A percentile compares a stretch with the other conserved stretches of the same genome.
Conservation (phyloP, 257 asterid species). For the Nicotiana noctiflora region DNA sequence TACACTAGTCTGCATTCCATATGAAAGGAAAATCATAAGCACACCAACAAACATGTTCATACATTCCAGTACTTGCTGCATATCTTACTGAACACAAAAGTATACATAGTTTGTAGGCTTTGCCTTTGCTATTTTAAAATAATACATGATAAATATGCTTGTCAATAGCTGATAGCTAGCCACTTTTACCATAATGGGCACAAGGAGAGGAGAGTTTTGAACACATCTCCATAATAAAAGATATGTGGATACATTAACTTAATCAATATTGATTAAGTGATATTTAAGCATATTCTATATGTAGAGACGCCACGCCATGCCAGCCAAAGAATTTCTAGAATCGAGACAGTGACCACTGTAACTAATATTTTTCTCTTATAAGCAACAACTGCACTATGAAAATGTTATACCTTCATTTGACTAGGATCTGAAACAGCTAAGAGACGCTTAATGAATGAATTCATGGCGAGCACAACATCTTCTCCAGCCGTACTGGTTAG, state of each 20-base stretch:
- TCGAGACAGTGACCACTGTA: background rate
- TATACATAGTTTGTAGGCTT: background rate
- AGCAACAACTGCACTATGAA: background rate
- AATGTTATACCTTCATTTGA: slow-evolving; percentile 73
- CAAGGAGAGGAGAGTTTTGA: background rate
- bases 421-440: slow-evolving; percentile 83
- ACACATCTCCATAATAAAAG: background rate
- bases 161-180: background rate
- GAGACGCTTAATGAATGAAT: slow-evolving; percentile 87
- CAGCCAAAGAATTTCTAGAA: background rate
- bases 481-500: slow-evolving; percentile 91
- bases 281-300: background rate
- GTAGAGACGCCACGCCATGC: background rate
- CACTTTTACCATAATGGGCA: background rate
- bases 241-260: background rate
- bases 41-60: background rate
- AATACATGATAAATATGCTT: no score
- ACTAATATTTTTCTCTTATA: background rate
- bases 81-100: background rate
- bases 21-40: slow-evolving; percentile 1
- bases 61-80: background rate
- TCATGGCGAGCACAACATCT: slow-evolving; percentile 89
- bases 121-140: background rate
- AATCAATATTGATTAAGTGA: background rate
- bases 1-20: slow-evolving; percentile 56